A percentile compares a stretch with the other conserved stretches of the same genome.
phyloP scores from a whole-genome alignment of 306 rosid genomes.

The Vachellia collinsii region DNA sequence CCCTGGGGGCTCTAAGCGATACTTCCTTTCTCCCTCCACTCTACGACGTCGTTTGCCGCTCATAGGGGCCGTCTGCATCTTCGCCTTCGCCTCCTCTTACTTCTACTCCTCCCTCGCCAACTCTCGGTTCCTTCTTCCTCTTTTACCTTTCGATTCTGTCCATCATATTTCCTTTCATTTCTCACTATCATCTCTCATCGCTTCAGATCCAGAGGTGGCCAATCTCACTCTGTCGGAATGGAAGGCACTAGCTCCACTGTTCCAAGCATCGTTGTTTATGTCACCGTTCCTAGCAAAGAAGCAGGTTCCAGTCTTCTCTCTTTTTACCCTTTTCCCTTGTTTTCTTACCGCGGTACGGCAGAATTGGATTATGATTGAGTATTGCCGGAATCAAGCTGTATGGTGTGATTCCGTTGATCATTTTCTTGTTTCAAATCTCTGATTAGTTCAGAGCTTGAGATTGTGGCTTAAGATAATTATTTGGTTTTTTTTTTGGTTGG shows the following conservation, averaged over 20 bases:
- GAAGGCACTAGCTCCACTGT: conserved; percentile 66
- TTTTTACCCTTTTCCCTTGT: background rate
- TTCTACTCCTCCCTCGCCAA: conserved; percentile 47
- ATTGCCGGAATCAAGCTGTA: background rate
- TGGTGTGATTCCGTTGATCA: background rate
- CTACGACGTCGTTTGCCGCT: conserved; percentile 84
- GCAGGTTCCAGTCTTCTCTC: conserved; percentile 49
- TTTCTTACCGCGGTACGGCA: background rate
- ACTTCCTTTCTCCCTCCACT: conserved; percentile 32
- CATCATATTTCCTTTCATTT: background rate
- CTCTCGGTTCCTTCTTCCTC: conserved; percentile 48
- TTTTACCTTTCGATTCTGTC: conserved; percentile 42
- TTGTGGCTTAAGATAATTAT: background rate
- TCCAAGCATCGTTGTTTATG: conserved; percentile 90
- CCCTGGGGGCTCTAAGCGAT: conserved; percentile 38
- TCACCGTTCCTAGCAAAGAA: conserved; percentile 91
- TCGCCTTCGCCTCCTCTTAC: conserved; percentile 57
- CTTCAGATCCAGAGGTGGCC: conserved; percentile 62
- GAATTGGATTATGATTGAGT: background rate
- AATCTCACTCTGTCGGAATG: conserved; percentile 47
- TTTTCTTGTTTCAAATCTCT: background rate
- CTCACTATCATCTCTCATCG: background rate
- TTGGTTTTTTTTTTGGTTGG: background rate
- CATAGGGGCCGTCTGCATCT: conserved; percentile 76
- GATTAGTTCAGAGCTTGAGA: background rate